Base-by-base conservation (phyloP, 495 filamentous ascomycete genomes). In the Polyplosphaeria fusca region DNA sequence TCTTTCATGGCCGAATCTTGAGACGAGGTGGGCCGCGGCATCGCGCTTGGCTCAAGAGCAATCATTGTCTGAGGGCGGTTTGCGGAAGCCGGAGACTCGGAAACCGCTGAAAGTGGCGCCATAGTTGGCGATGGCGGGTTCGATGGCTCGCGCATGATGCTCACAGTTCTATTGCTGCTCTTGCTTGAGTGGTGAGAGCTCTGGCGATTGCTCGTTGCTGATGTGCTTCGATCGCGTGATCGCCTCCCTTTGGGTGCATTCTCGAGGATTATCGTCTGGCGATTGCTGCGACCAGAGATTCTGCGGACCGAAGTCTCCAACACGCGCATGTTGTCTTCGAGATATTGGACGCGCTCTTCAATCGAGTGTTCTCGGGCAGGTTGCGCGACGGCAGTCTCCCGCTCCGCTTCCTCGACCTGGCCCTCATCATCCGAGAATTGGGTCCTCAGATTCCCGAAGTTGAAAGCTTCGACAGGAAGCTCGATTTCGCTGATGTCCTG, bases 191-290 rank as follows among this genome's bases (percentile, higher is more conserved):
- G 51, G 26, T 54, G 46, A 1, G 50, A 60, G 49, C 48, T 24
- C 30, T 55, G 50, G 5, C 58, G 43, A 26, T 61, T 51, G 37
- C 58, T 61, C 7, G 56, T 53, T 3, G 42, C 37, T 5, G 63
- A 62, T 13, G 53, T 46, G 26, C 47, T 59, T 25, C 58, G 42
- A 23, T 55, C 54, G n/a, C 57, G 45, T 18, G 52, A 57, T 22
- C 58, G 63, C 2, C 48, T 47, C 0, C 60, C 60, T 39, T 63
- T 66, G 4, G 64, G 60, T 37, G 60, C 60, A 51, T 60, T 66
- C 47, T 66, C 64, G 1, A 66, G 56, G 43, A 66, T 60, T 25
- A 66, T 63, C 19, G 59, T 66, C 46, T 63, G 64, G 5, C 64
- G 64, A 22, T 66, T 58, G 41, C 32, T 56, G 32, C 63, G 54